A percentile compares a stretch with the other conserved stretches of the same genome.
These are phyloP conservation scores for Penicillium goetzii DNA, from an alignment of 495 filamentous ascomycete genomes.

Conservation along the genomic window DNA sequence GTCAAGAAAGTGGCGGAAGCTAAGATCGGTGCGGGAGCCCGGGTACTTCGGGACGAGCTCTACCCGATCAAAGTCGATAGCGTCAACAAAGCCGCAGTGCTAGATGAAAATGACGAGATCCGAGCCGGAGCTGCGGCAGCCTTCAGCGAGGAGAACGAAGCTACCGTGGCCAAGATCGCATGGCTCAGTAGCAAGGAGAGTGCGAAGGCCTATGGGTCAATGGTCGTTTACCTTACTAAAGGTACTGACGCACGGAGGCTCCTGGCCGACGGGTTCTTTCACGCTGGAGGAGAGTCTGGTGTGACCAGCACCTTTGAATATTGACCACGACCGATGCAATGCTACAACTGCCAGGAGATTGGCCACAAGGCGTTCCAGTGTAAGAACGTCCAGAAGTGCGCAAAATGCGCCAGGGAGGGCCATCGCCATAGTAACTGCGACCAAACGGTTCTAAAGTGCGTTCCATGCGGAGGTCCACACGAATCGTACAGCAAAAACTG, in stretches of 20 bases:
- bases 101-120: no score
- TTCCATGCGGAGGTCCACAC: conserved; percentile 6
- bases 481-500: conserved; percentile 35
- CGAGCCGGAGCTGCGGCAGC: no score
- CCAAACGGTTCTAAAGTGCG: not conserved
- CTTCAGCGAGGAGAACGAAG: no score
- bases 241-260: conserved; percentile 32
- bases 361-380: conserved; percentile 21
- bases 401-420: conserved; percentile 32
- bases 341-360: no score
- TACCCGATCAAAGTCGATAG: no score
- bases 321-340: conserved; percentile 31
- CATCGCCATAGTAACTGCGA: conserved; percentile 32
- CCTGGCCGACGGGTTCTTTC: conserved; percentile 33
- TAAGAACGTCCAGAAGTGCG: conserved; percentile 34
- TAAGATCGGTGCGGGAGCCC: no score
- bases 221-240: conserved; percentile 42
- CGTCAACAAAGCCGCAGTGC: no score
- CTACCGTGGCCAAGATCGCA: conserved; percentile 28
- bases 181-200: conserved; percentile 40
- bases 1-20: no score
- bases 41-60: no score
- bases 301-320: conserved; percentile 32
- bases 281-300: conserved; percentile 33
- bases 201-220: conserved; percentile 38